phyloP scores from a whole-genome alignment of 108 stramenopile species.

The Cylindrotheca fusiformis region DNA sequence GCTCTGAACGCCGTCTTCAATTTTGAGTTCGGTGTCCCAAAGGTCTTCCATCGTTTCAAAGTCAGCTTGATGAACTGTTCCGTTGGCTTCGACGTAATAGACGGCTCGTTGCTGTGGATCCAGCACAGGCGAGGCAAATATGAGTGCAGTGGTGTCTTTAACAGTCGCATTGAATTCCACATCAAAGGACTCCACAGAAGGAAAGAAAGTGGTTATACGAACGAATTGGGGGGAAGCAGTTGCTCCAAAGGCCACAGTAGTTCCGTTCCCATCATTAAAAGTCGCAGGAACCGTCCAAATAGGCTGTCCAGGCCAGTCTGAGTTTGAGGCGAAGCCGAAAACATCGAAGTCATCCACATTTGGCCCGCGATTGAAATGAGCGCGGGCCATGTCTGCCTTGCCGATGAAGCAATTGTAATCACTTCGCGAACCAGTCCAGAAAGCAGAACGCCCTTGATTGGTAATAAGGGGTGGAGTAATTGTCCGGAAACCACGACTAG shows the following conservation, averaged over 20 bases:
- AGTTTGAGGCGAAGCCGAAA: constrained; percentile 11
- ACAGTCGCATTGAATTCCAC: constrained; percentile 4
- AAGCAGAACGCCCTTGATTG: constrained; percentile 27
- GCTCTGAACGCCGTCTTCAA: constrained; percentile 12
- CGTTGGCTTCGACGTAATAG: constrained; percentile 26
- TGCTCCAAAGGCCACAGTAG: constrained; percentile 22
- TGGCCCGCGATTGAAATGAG: constrained; percentile 27
- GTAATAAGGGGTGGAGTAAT: constrained; percentile 31
- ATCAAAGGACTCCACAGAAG: too few species aligned
- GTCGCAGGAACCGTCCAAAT: constrained; percentile 19
- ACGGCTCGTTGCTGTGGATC: constrained; percentile 26
- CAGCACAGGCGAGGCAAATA: constrained; percentile 20
- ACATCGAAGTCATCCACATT: background rate
- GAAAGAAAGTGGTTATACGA: constrained; percentile 8
- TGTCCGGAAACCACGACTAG: constrained; percentile 21
- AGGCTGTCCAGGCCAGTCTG: constrained; percentile 12
- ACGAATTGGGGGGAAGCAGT: constrained; percentile 28
- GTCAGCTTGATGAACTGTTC: constrained; percentile 20
- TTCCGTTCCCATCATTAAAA: constrained; percentile 2
- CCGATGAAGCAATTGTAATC: constrained; percentile 32
- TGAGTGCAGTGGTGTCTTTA: constrained; percentile 1
- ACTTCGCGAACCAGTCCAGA: constrained; percentile 30
- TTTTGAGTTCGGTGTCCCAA: constrained; percentile 11
- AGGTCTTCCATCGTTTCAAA: constrained; percentile 14
- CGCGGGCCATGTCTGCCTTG: background rate